phyloP scores from a whole-genome alignment of 2,329 filamentous ascomycete genomes.

The Hypomyces rosellus region DNA sequence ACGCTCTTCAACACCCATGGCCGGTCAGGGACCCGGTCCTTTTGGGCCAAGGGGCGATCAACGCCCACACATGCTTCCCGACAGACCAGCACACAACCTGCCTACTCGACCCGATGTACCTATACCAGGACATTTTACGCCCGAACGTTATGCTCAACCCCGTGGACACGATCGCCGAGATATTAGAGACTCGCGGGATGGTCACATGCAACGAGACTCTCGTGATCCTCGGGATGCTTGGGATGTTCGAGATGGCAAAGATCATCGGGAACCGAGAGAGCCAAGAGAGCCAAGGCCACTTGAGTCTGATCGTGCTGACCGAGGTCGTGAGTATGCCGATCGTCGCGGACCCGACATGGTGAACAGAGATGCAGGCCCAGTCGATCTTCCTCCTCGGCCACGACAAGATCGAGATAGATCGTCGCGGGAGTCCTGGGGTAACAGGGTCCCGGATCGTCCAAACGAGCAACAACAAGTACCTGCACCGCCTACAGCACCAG shows the following conservation, averaged over 20 bases:
- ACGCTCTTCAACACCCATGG: constrained; percentile 22
- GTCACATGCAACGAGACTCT: constrained; percentile 22
- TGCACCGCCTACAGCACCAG: constrained; percentile 19
- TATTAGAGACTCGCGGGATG: constrained; percentile 24
- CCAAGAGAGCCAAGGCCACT: constrained; percentile 29
- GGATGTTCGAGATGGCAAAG: constrained; percentile 30
- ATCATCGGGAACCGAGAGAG: constrained; percentile 30
- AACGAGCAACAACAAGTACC: constrained; percentile 21
- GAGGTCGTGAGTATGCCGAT: constrained; percentile 39
- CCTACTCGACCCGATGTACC: constrained; percentile 55
- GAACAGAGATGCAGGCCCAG: constrained; percentile 18
- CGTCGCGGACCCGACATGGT: constrained; percentile 34
- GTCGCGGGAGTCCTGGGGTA: constrained; percentile 23
- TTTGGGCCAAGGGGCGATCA: constrained; percentile 22
- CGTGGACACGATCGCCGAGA: constrained; percentile 36
- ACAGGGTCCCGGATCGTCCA: constrained; percentile 22
- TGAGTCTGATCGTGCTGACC: constrained; percentile 35
- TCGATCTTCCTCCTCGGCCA: constrained; percentile 30
- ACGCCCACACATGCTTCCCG: constrained; percentile 31
- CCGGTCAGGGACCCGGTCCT: constrained; percentile 12
- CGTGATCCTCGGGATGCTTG: constrained; percentile 24
- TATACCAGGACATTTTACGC: constrained; percentile 40
- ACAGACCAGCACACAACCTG: constrained; percentile 34
- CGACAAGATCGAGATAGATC: constrained; percentile 38
- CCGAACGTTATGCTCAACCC: constrained; percentile 39